phyloP scores from a whole-genome alignment of 371 early-diverging fungal species.

The Mucor velutinosus region DNA sequence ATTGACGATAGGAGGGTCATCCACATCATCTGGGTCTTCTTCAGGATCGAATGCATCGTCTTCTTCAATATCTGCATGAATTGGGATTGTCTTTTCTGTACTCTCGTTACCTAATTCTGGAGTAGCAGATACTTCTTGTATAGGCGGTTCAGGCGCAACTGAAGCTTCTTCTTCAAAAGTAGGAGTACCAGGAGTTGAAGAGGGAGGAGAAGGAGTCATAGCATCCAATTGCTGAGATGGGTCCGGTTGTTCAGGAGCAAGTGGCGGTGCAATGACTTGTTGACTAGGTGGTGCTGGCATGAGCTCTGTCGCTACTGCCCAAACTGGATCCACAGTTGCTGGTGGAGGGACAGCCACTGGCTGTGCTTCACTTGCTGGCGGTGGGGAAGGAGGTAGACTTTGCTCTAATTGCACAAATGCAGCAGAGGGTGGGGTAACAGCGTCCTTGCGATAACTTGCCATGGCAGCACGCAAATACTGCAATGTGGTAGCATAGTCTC shows the following conservation, averaged over 20 bases:
- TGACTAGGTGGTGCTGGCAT: neutral
- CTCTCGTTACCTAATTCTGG: neutral
- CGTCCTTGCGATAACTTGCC: neutral
- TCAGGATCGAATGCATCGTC: slow-evolving; percentile 10
- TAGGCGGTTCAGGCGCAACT: neutral
- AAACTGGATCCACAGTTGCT: neutral
- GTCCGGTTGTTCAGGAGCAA: neutral
- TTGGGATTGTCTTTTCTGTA: neutral
- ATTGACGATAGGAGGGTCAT: slow-evolving; percentile 8
- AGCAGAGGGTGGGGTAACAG: neutral
- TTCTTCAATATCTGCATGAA: slow-evolving; percentile 9
- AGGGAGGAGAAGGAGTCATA: neutral
- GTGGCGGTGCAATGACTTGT: neutral
- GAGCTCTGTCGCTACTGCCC: neutral
- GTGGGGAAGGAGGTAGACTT: neutral
- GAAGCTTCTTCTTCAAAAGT: neutral
- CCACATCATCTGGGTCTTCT: slow-evolving; percentile 18
- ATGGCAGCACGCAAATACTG: slow-evolving; percentile 8
- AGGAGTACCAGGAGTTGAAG: neutral
- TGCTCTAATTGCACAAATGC: slow-evolving; percentile 2
- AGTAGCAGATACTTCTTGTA: neutral
- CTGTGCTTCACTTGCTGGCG: neutral
- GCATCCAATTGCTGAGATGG: neutral
- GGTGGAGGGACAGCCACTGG: neutral
- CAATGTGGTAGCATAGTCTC: slow-evolving; percentile 7